Evolutionary conservation across 1,284 basidiomycete species (phyloP).

Genomic region (Cutaneotrichosporon sp.): DNA sequence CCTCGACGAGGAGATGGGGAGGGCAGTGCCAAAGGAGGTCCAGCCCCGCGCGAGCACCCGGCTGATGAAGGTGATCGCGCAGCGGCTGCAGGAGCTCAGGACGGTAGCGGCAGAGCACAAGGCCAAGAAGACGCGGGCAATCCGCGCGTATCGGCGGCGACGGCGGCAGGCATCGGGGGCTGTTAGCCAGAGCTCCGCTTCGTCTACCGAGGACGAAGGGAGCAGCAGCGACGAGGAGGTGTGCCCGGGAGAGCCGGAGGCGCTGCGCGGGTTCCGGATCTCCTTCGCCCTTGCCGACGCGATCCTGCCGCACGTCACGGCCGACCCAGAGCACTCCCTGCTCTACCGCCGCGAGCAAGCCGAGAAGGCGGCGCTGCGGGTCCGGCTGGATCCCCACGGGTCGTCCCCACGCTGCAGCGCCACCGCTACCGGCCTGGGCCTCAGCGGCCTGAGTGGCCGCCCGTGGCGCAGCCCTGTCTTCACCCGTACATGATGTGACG

Average conservation of each 20-base stretch:
- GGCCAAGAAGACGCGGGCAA: conserved; percentile 6
- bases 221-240: background rate
- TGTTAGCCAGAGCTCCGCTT: no score
- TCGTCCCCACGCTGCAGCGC: background rate
- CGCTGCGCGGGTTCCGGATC: conserved; percentile 1
- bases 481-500: background rate
- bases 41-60: background rate
- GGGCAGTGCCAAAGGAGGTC: no score
- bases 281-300: conserved; percentile 16
- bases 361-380: background rate
- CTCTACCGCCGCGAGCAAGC: conserved; percentile 12
- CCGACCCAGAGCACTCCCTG: conserved; percentile 6
- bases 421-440: background rate
- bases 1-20: background rate
- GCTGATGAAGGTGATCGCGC: background rate
- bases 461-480: background rate
- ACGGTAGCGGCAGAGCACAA: background rate
- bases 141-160: background rate
- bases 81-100: conserved; percentile 4
- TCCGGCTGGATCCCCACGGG: background rate
- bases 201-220: background rate
- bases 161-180: no score
- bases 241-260: background rate
- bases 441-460: background rate
- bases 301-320: conserved; percentile 9